Conservation (phyloP, 345 rosid genomes). For the Populus pruinosa region DNA sequence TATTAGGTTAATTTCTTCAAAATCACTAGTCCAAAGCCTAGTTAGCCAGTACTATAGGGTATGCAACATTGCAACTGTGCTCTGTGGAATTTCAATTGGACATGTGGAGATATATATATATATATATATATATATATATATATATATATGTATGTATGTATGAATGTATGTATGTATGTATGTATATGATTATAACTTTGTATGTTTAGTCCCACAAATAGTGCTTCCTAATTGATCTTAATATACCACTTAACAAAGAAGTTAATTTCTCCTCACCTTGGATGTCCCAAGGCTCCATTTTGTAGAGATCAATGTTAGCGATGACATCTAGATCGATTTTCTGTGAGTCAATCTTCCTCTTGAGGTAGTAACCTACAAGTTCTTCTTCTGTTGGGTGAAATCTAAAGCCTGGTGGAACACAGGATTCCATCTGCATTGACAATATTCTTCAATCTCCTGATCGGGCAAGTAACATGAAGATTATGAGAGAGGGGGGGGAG, state of each 20-base stretch:
- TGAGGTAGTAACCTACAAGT: constrained; percentile 90
- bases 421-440: constrained; percentile 60
- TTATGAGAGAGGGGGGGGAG: constrained; percentile 11
- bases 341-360: constrained; percentile 64
- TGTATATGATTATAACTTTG: neutral
- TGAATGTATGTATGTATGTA: too few species aligned
- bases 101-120: neutral
- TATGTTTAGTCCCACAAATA: neutral
- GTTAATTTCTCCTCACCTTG: constrained; percentile 49
- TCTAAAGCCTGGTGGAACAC: constrained; percentile 91
- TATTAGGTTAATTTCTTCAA: neutral
- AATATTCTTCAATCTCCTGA: constrained; percentile 28
- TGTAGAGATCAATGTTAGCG: constrained; percentile 84
- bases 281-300: constrained; percentile 98
- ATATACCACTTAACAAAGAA: neutral
- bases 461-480: neutral
- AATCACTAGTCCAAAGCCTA: neutral
- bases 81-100: neutral
- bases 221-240: neutral
- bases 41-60: neutral
- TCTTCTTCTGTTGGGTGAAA: constrained; percentile 98
- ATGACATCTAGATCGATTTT: constrained; percentile 83
- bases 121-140: neutral
- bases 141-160: too few species aligned
- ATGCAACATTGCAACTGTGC: neutral